Base-by-base conservation (phyloP, 768 basidiomycete species). In the Amanita thiersii region DNA sequence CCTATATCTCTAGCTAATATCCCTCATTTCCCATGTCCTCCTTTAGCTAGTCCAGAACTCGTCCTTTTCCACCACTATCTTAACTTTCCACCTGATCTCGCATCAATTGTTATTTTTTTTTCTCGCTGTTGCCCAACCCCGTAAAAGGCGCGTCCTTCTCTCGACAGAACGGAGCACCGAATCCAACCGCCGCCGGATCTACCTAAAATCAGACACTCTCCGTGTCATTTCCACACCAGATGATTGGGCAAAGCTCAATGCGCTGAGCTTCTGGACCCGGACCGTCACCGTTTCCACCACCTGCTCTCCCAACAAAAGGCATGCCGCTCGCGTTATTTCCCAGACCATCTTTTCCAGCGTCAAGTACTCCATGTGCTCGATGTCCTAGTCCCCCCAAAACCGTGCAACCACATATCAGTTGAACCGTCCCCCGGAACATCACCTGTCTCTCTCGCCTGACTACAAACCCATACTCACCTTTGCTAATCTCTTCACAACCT, bases 211-310 rank as follows among this genome's bases (percentile, higher is more conserved):
- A 1, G 30, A 15, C 15, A 26, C 2, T 15, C 39, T 46, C 24
- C 80, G 67, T 0, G 73, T 77, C 29, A 86, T 75, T 47, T 74
- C 64, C 12, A 87, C 77, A 6, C 71, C 74, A 0, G 84, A 79
- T 1, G 70, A 69, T n/a, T 68, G 60, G 2, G 79, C 82, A 53
- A 77, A 82, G 19, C 77, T 75, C 17, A 87, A 57, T 0, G 86
- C 86, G 40, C 75, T 78, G 0, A 85, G 84, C 49, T 87, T 89
- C 44, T 75, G 73, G 15, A 80, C 68, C 0, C 72, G 62, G 3
- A 77, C 72, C 2, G 72, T 73, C 2, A 81, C 64, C 2, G 58
- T 49, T 11, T 61, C 53, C 0, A 75, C 52, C 14, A n/a, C 30
- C 14, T 32, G 30, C 34, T 24, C 30, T 1, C 41, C 41, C 1